Percentiles rank a stretch among this genome's conserved stretches.
phyloP scores from a whole-genome alignment of 2,329 filamentous ascomycete species.

The Diaporthe eres region DNA sequence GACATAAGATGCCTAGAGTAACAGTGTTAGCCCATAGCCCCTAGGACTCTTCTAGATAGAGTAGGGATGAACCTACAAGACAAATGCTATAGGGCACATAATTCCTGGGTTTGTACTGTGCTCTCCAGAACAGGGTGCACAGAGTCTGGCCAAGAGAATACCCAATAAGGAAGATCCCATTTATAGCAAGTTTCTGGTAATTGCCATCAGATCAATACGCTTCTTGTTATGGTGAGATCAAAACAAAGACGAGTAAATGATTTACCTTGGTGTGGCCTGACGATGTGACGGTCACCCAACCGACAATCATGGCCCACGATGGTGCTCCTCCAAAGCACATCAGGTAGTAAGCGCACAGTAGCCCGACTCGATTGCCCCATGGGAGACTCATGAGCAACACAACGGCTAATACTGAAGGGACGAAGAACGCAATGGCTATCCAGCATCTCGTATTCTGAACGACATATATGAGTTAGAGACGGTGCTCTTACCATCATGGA shows the following conservation, averaged over 20 bases:
- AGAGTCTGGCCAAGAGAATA: conserved; percentile 22
- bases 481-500: no score
- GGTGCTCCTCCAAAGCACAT: conserved; percentile 26
- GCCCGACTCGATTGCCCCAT: conserved; percentile 1
- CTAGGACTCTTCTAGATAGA: background rate
- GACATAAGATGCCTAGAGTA: conserved; percentile 5
- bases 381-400: conserved; percentile 11
- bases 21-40: background rate
- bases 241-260: no score
- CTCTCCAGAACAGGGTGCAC: conserved; percentile 26
- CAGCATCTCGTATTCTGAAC: conserved; percentile 3
- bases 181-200: conserved; percentile 18
- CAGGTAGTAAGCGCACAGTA: conserved; percentile 7
- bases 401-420: conserved; percentile 4
- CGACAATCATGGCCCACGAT: conserved; percentile 20
- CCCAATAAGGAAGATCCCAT: conserved; percentile 1
- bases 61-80: background rate
- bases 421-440: conserved; percentile 20
- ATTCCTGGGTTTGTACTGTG: conserved; percentile 24
- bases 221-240: background rate
- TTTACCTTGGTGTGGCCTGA: conserved; percentile 27
- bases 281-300: conserved; percentile 15
- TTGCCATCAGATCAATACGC: background rate
- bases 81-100: conserved; percentile 24
- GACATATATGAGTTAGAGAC: background rate